These are phyloP conservation scores for Triticum timopheevii DNA, from an alignment of 176 grass and related monocot genomes.

Conservation along the genomic window DNA sequence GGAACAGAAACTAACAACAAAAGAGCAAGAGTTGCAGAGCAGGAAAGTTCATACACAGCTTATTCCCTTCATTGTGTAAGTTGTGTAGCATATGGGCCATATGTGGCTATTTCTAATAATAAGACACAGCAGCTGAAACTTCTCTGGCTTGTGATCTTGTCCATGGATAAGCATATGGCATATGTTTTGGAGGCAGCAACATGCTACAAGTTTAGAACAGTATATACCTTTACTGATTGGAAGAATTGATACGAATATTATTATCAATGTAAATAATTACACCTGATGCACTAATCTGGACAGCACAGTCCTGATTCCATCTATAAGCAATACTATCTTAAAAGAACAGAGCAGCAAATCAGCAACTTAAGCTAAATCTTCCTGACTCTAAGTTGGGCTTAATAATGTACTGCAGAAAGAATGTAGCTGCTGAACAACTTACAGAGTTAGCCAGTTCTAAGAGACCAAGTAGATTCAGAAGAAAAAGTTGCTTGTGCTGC, in stretches of 20 bases:
- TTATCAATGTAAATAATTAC: slow-evolving; percentile 53
- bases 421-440: slow-evolving; percentile 26
- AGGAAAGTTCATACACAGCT: neutral
- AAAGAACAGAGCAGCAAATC: slow-evolving; percentile 43
- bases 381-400: slow-evolving; percentile 26
- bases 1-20: neutral
- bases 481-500: slow-evolving; percentile 46
- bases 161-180: neutral
- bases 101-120: neutral
- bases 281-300: slow-evolving; percentile 55
- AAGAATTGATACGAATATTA: slow-evolving; percentile 30
- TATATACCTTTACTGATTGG: neutral
- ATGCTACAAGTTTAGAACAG: neutral
- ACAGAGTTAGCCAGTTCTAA: slow-evolving; percentile 27
- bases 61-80: neutral
- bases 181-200: neutral
- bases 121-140: neutral
- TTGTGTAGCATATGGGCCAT: neutral
- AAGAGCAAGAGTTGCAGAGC: neutral
- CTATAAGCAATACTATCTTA: slow-evolving; percentile 42
- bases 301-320: slow-evolving; percentile 40
- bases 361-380: slow-evolving; percentile 41
- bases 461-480: slow-evolving; percentile 34
- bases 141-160: neutral
- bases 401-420: slow-evolving; percentile 26